These are phyloP conservation scores for Striga hermonthica DNA, from an alignment of 305 asterid species.

Conservation along the genomic window DNA sequence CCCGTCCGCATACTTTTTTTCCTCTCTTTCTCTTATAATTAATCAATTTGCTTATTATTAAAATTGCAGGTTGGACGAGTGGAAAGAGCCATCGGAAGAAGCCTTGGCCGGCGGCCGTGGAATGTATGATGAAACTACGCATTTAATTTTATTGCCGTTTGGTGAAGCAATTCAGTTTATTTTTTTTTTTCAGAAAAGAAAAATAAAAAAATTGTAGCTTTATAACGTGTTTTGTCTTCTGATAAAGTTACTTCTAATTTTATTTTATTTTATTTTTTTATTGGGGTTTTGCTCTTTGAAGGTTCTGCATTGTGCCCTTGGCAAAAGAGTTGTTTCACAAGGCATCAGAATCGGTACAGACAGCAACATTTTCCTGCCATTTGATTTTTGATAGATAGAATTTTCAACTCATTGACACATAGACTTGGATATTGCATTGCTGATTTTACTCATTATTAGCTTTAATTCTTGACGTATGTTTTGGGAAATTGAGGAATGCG, in stretches of 20 bases:
- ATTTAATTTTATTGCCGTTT: too few relatives aligned
- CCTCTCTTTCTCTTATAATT: neutral
- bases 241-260: neutral
- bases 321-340: slow-evolving; percentile 41
- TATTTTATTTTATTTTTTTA: neutral
- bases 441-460: too few relatives aligned
- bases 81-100: slow-evolving; percentile 56
- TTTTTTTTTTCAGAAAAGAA: neutral
- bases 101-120: slow-evolving; percentile 72
- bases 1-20: neutral
- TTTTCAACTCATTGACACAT: neutral
- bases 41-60: slow-evolving; percentile 1
- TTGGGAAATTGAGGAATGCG: too few relatives aligned
- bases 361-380: neutral
- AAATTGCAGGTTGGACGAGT: slow-evolving; percentile 47
- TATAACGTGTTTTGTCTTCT: slow-evolving; percentile 2
- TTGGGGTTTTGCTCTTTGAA: slow-evolving; percentile 17
- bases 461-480: too few relatives aligned
- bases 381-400: slow-evolving; percentile 15
- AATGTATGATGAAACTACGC: slow-evolving; percentile 38
- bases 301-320: slow-evolving; percentile 63
- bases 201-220: neutral
- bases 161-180: too few relatives aligned
- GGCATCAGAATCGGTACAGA: slow-evolving; percentile 51
- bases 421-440: neutral